Evolutionary conservation across 1,284 basidiomycete genomes (phyloP).

Genomic region (Puccinia coronata): DNA sequence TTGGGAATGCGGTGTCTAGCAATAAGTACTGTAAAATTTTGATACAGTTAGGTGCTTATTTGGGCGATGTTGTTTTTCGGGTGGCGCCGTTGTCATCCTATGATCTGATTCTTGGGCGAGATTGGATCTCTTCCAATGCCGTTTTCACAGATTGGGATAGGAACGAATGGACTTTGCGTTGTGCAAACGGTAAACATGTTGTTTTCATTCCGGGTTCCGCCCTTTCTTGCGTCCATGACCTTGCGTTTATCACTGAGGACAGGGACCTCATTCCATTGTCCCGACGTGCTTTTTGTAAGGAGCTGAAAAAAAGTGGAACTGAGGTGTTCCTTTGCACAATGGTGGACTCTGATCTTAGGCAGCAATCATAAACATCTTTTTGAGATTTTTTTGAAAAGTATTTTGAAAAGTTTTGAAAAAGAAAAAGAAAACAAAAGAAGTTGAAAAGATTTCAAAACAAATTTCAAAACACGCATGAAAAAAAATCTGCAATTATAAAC

Average conservation of each 20-base stretch:
- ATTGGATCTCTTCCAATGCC: constrained; percentile 20
- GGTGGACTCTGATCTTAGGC: background rate
- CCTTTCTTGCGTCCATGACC: background rate
- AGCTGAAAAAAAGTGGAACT: background rate
- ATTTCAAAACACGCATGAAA: no score
- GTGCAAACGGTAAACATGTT: background rate
- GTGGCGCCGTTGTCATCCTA: constrained; percentile 1
- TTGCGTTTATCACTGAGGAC: background rate
- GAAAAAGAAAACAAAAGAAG: no score
- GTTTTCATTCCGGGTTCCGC: background rate
- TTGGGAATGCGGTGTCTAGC: background rate
- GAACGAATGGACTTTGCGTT: background rate
- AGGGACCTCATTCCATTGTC: background rate
- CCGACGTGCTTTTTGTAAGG: background rate
- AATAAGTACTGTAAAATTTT: background rate
- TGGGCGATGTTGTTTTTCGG: background rate
- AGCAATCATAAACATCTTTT: no score
- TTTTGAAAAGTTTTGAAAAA: no score
- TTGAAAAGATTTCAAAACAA: no score
- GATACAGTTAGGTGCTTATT: background rate
- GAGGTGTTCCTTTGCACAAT: background rate
- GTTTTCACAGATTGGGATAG: background rate
- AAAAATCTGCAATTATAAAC: no score
- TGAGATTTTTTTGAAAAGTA: no score
- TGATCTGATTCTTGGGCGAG: constrained; percentile 22